These are phyloP conservation scores for Fusarium sororula DNA, from an alignment of 2,329 filamentous ascomycete species.

Conservation along the genomic window DNA sequence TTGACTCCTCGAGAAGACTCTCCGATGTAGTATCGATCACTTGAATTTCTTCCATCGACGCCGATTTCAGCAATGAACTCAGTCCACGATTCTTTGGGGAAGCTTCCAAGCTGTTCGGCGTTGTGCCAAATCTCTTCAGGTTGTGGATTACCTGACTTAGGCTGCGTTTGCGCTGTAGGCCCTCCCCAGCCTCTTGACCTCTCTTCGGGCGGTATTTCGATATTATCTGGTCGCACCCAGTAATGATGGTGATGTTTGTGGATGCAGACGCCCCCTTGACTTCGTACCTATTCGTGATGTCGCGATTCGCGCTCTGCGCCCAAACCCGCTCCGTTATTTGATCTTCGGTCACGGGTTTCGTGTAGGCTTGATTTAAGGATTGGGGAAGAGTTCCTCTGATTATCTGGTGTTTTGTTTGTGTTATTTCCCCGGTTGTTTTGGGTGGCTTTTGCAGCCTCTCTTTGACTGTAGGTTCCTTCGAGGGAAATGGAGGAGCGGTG, in stretches of 20 bases:
- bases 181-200: not conserved
- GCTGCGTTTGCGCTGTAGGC: constrained; percentile 10
- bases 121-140: constrained; percentile 27
- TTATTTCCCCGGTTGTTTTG: constrained; percentile 21
- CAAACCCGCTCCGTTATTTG: constrained; percentile 23
- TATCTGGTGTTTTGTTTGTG: constrained; percentile 23
- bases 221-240: constrained; percentile 56
- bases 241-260: constrained; percentile 72
- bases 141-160: constrained; percentile 36
- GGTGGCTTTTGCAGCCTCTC: not conserved
- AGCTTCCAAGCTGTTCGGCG: constrained; percentile 22
- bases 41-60: constrained; percentile 27
- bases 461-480: not conserved
- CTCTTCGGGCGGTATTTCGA: constrained; percentile 27
- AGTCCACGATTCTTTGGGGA: constrained; percentile 31
- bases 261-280: constrained; percentile 53
- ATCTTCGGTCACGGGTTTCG: constrained; percentile 2
- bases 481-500: not conserved
- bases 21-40: constrained; percentile 46
- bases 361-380: constrained; percentile 13
- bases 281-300: constrained; percentile 36
- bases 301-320: constrained; percentile 35
- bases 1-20: constrained; percentile 18
- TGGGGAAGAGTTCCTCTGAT: constrained; percentile 4
- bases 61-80: constrained; percentile 43